Evolutionary conservation across 495 filamentous ascomycete species (phyloP), one percentile per base, ranked within the genome.

Genomic region (Emericellopsis terricola): DNA sequence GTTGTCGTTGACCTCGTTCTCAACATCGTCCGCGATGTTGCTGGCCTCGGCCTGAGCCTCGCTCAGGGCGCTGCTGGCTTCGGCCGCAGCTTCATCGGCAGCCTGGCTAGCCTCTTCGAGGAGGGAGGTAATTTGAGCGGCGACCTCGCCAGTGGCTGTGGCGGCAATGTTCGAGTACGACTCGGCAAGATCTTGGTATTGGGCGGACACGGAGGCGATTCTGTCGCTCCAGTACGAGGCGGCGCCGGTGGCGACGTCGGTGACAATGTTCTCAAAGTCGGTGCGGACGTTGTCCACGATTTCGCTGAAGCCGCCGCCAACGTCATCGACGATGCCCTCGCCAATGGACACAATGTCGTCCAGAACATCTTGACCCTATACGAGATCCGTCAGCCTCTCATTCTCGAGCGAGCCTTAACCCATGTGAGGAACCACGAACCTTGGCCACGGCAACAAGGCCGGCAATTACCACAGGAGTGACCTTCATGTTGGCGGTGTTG

Each of bases 131-230:
- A 37, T 16, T n/a, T 15, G 26, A 3, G 15, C 15, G 26, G 20
- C 14, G 28, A 31, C 38, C 19, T 31, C 37, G 23, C 20, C 19
- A 26, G 39, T 18, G 26, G 16, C 29, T 3, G 35, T 31, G 19
- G 27, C 11, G 26, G 21, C 34, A 17, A 34, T 16, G 18, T 29
- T 16, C n/a, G 40, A 37, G 7, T 27, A 21, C n/a, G 33, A 11
- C 23, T 15, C 16, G 26, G 36, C 31, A n/a, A 8, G 23, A 27
- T 33, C 31, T 19, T 36, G 26, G 19, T 33, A 19, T 15, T 39
- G 34, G 31, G 23, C 15, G 8, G 37, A 21, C 34, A 19, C 18
- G 16, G 38, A 28, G 33, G 38, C 28, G 36, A 38, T 36, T 21
- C 35, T 28, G 7, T 18, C 14, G 19, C 31, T 21, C 15, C 27